Evolutionary conservation across 257 asterid genomes (phyloP).

Genomic region (Nyctanthes arbortristis): DNA sequence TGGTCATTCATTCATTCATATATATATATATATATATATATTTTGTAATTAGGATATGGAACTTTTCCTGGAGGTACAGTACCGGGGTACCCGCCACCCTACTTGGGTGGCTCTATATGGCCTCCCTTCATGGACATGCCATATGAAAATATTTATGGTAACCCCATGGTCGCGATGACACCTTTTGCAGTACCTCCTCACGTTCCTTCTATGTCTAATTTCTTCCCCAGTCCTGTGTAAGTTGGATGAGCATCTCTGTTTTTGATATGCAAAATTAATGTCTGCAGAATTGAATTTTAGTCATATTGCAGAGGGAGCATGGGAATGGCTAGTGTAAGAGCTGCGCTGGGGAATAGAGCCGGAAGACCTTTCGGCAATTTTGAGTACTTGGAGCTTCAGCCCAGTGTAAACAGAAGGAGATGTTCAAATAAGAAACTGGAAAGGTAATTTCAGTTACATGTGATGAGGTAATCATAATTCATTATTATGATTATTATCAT

Average conservation of each 20-base stretch:
- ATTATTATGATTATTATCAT: no score
- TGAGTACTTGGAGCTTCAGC: conserved; percentile 46
- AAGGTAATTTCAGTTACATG: conserved; percentile 78
- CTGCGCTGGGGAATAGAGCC: conserved; percentile 36
- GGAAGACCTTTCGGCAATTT: conserved; percentile 23
- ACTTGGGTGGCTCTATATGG: conserved; percentile 55
- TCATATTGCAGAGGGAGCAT: conserved; percentile 54
- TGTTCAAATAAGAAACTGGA: conserved; percentile 36
- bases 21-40: not conserved
- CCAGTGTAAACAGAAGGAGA: conserved; percentile 45
- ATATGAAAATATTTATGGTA: conserved; percentile 49
- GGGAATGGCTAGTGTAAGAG: conserved; percentile 51
- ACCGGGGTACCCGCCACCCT: conserved; percentile 62
- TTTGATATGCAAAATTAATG: conserved; percentile 19
- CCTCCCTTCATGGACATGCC: conserved; percentile 52
- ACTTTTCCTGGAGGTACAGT: conserved; percentile 58
- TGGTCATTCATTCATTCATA: not conserved
- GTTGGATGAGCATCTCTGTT: conserved; percentile 22
- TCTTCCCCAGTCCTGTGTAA: conserved; percentile 50
- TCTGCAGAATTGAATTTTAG: no score
- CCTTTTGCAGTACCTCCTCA: conserved; percentile 52
- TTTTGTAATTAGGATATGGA: conserved; percentile 44
- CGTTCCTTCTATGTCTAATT: conserved; percentile 40
- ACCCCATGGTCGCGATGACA: conserved; percentile 48
- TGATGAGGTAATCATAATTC: no score